Percentiles rank a stretch among this genome's conserved stretches.
These are phyloP conservation scores for Macrotyloma uniflorum DNA, from an alignment of 306 rosid species.

Conservation along the genomic window DNA sequence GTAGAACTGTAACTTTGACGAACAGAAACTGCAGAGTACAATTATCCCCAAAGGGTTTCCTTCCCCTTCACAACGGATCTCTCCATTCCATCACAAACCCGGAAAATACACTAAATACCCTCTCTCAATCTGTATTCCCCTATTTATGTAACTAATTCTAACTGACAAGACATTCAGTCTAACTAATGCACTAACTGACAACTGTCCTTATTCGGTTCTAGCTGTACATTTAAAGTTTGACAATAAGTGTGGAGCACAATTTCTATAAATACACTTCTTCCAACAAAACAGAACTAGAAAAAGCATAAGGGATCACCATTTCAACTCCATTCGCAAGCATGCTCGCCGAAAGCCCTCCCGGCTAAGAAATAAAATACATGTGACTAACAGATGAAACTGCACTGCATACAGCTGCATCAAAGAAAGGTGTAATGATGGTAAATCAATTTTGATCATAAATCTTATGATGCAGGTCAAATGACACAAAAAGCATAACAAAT, in stretches of 20 bases:
- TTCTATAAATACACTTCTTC: constrained; percentile 6
- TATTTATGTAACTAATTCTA: neutral
- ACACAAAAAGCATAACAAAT: constrained; percentile 1
- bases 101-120: neutral
- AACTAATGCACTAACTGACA: neutral
- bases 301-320: constrained; percentile 51
- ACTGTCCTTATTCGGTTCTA: neutral
- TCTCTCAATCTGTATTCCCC: neutral
- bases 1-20: too few relatives aligned
- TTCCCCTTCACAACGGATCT: neutral
- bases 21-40: neutral
- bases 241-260: neutral
- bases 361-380: constrained; percentile 89
- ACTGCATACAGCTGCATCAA: constrained; percentile 80
- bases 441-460: neutral
- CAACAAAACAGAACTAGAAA: constrained; percentile 8
- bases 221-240: neutral
- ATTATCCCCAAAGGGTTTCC: neutral
- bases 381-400: constrained; percentile 89
- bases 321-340: constrained; percentile 80
- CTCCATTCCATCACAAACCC: neutral
- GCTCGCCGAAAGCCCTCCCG: constrained; percentile 98
- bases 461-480: neutral
- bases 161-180: neutral
- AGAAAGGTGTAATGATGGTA: neutral